These are phyloP conservation scores for Nakazawaea holstii DNA, from an alignment of 805 yeast species.

Conservation along the genomic window DNA sequence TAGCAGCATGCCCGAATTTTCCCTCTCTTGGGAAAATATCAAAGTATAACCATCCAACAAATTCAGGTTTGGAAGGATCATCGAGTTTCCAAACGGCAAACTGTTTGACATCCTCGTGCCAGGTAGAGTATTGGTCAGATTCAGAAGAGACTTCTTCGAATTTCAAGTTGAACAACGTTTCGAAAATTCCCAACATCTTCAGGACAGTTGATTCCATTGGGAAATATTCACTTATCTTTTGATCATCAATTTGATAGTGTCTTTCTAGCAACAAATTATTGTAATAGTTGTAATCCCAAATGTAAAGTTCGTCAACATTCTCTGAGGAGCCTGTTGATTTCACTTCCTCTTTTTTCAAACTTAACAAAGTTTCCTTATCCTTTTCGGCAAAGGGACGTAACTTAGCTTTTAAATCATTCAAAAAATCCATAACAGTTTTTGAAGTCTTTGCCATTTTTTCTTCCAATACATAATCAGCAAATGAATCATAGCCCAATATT, in stretches of 20 bases:
- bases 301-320: conserved; percentile 28
- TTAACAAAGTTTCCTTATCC: conserved; percentile 44
- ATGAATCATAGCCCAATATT: conserved; percentile 60
- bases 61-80: conserved; percentile 39
- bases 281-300: conserved; percentile 74
- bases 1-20: conserved; percentile 87
- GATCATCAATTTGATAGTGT: conserved; percentile 67
- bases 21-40: conserved; percentile 85
- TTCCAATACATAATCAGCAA: conserved; percentile 67
- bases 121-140: conserved; percentile 37
- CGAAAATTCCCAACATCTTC: conserved; percentile 70
- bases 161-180: conserved; percentile 60
- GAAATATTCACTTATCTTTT: conserved; percentile 70
- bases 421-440: conserved; percentile 52
- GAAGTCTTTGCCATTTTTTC: conserved; percentile 77
- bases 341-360: conserved; percentile 50
- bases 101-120: conserved; percentile 79
- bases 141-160: conserved; percentile 46
- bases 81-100: conserved; percentile 68
- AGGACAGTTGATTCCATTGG: conserved; percentile 63
- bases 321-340: conserved; percentile 36
- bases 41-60: conserved; percentile 74
- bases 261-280: conserved; percentile 60
- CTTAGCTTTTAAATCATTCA: conserved; percentile 55
- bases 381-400: conserved; percentile 53